phyloP scores from a whole-genome alignment of 768 basidiomycete species.

The Cystofilobasidium ferigula region DNA sequence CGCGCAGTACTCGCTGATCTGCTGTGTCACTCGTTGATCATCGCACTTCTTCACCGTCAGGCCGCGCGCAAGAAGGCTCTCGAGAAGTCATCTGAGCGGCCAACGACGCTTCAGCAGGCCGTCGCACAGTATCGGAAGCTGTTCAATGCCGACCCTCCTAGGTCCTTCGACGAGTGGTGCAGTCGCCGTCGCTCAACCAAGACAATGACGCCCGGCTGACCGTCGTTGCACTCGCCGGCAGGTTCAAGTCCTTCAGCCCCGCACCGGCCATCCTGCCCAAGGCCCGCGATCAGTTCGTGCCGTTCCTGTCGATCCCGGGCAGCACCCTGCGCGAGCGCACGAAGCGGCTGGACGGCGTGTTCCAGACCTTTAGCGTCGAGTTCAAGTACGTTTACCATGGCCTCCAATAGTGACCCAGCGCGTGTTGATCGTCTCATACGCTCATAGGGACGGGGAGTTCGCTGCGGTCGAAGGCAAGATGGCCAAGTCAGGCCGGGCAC shows the following conservation, averaged over 20 bases:
- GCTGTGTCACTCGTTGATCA: background rate
- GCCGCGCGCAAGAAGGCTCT: background rate
- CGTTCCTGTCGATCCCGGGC: slow-evolving; percentile 18
- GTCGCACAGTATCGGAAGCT: slow-evolving; percentile 4
- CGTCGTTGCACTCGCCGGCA: background rate
- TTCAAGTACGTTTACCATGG: slow-evolving; percentile 1
- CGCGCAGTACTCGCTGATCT: background rate
- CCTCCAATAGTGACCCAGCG: background rate
- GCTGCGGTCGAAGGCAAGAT: background rate
- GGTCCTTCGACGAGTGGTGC: slow-evolving; percentile 23
- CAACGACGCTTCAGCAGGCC: background rate
- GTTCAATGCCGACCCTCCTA: slow-evolving; percentile 16
- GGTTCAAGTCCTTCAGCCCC: slow-evolving; percentile 17
- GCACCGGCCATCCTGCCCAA: slow-evolving; percentile 4
- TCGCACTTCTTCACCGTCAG: background rate
- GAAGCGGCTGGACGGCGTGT: slow-evolving; percentile 3
- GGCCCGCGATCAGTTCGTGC: slow-evolving; percentile 17
- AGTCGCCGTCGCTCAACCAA: no score
- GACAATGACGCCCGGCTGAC: background rate
- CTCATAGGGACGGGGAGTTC: slow-evolving; percentile 9
- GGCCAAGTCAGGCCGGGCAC: background rate
- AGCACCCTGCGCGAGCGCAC: slow-evolving; percentile 7
- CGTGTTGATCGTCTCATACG: background rate
- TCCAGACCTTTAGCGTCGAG: slow-evolving; percentile 16
- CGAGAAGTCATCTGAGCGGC: background rate